phyloP scores from a whole-genome alignment of 2,329 filamentous ascomycete genomes.

The Botrytis fragariae region DNA sequence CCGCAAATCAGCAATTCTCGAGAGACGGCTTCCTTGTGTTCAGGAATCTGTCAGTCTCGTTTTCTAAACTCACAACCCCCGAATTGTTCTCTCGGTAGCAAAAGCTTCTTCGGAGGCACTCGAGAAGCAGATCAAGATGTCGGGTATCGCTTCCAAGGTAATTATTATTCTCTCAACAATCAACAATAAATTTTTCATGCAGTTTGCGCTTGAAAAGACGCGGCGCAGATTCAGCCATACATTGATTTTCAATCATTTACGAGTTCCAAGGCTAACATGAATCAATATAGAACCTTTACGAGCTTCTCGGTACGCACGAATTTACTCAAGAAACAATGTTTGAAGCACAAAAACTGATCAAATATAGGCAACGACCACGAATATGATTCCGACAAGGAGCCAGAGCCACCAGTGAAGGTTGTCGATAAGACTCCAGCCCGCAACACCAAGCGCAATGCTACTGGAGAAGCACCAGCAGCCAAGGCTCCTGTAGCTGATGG shows the following conservation, averaged over 20 bases:
- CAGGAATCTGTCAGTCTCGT: constrained; percentile 41
- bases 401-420: constrained; percentile 79
- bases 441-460: constrained; percentile 78
- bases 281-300: constrained; percentile 80
- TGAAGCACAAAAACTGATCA: constrained; percentile 34
- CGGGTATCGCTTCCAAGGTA: constrained; percentile 42
- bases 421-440: constrained; percentile 79
- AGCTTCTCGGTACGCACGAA: constrained; percentile 82
- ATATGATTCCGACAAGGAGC: constrained; percentile 67
- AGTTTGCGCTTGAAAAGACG: constrained; percentile 22
- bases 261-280: constrained; percentile 40
- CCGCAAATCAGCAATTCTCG: constrained; percentile 31
- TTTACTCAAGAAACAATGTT: constrained; percentile 25
- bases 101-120: constrained; percentile 42
- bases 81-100: constrained; percentile 42
- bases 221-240: constrained; percentile 18
- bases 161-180: constrained; percentile 19
- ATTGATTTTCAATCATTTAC: constrained; percentile 22
- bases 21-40: constrained; percentile 41
- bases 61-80: constrained; percentile 27
- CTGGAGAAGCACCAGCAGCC: constrained; percentile 63
- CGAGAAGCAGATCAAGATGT: constrained; percentile 41
- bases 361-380: constrained; percentile 56
- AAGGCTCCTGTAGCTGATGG: constrained; percentile 31
- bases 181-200: constrained; percentile 15